Evolutionary conservation across 306 rosid species (phyloP).

Genomic region (Urtica urens): DNA sequence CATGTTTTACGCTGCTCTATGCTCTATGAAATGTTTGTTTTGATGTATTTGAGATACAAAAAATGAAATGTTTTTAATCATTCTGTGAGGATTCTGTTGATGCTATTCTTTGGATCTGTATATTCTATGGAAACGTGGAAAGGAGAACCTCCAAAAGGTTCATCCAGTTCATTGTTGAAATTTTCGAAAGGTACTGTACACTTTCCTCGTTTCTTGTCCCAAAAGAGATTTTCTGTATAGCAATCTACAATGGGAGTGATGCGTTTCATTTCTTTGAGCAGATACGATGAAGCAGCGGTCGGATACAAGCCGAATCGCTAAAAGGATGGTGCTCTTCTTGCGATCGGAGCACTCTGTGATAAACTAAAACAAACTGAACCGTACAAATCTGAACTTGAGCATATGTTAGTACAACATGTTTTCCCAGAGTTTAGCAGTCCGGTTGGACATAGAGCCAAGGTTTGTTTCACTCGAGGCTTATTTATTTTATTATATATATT

Average conservation of each 20-base stretch:
- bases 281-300: slow-evolving; percentile 68
- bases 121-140: slow-evolving; percentile 94
- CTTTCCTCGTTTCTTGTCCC: neutral
- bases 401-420: slow-evolving; percentile 90
- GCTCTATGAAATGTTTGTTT: too few species aligned
- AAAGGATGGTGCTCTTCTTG: slow-evolving; percentile 98
- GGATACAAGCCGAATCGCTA: slow-evolving; percentile 78
- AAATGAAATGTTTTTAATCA: too few species aligned
- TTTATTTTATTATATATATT: neutral
- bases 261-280: slow-evolving; percentile 19
- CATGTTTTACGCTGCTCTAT: too few species aligned
- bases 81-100: too few species aligned
- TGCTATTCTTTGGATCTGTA: too few species aligned
- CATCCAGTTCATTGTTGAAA: slow-evolving; percentile 68
- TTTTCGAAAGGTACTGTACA: slow-evolving; percentile 66
- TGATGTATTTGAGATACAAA: too few species aligned
- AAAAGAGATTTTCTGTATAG: too few species aligned
- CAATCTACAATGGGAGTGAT: slow-evolving; percentile 4
- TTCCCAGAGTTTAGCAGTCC: slow-evolving; percentile 93
- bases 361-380: slow-evolving; percentile 91
- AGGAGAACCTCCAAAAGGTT: slow-evolving; percentile 88
- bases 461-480: slow-evolving; percentile 17
- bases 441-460: slow-evolving; percentile 97
- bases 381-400: slow-evolving; percentile 90
- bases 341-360: slow-evolving; percentile 95